Conservation (phyloP, 148 eudicot genomes). For the Cornus suecica region DNA sequence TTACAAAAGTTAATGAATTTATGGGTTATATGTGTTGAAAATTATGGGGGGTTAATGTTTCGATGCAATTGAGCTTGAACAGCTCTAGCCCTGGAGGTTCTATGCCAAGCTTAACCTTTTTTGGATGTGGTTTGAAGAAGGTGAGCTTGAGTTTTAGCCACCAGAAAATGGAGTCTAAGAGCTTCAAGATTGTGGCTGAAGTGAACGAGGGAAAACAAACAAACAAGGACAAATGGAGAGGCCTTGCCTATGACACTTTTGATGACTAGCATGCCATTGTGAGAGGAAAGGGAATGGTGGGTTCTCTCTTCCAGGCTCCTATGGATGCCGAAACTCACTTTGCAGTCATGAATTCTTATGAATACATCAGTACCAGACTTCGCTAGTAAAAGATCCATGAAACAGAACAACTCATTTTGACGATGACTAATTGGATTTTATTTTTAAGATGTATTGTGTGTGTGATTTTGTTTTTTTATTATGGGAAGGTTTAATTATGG, state of each 20-base stretch:
- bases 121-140: no score
- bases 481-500: neutral
- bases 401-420: neutral
- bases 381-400: slow-evolving; percentile 19
- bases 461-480: neutral
- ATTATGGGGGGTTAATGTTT: slow-evolving; percentile 1
- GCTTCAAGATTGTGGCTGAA: no score
- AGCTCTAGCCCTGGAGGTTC: slow-evolving; percentile 22
- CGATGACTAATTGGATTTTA: no score
- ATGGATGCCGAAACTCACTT: slow-evolving; percentile 24
- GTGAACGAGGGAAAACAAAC: no score
- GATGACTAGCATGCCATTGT: slow-evolving; percentile 40
- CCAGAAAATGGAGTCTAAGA: no score
- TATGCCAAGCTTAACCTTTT: slow-evolving; percentile 30
- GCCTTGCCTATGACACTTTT: no score
- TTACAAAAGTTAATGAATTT: no score
- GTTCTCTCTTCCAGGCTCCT: slow-evolving; percentile 44
- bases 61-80: slow-evolving; percentile 34
- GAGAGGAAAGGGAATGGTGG: slow-evolving; percentile 40
- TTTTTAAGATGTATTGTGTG: no score
- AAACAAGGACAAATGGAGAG: no score
- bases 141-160: no score
- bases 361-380: slow-evolving; percentile 35
- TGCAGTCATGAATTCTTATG: slow-evolving; percentile 30
- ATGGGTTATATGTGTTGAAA: no score